Evolutionary conservation across 1,139 yeast species (phyloP), one percentile per base, ranked within the genome.

Genomic region (Martiniozyma asiatica): DNA sequence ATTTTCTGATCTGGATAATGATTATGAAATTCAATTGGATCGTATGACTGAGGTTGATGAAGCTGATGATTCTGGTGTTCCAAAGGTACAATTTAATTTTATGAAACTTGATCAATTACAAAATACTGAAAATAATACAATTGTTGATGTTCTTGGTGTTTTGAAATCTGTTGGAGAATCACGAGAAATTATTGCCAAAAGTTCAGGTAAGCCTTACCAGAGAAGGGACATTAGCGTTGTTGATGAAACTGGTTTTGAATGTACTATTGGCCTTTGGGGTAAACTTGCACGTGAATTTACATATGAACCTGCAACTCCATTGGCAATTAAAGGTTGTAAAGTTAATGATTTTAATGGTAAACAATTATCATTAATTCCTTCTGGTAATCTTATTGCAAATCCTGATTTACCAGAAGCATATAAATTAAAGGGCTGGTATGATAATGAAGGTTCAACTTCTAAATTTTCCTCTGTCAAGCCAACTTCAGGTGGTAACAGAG

Each of bases 401-500:
- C 98, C 98, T 2, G 96, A 87, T 48, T 69, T 81, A 14, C 77
- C 82, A 12, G 95, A 85, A 53, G 89, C 96, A 6, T 84, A 73
- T 52, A 67, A 71, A 33, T 66, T 92, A 43, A 82, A 84, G 54
- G 97, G 98, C 5, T 92, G 99, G 99, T 92, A 74, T 48, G 94
- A 84, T 48, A 69, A 76, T 30, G 73, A 71, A 43, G 96, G 95
- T 29, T 63, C 64, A 25, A 59, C 62, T 36, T 74, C 71, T 39
- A 58, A 55, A 24, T 84, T 79, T 59, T 70, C 72, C 44, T 59
- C 73, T n/a, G 56, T 80, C 51, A 74, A 71, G 47, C 69, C 65
- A 35, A 31, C 52, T 5, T 43, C 46, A 5, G 36, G 48, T 29
- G 52, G 10, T 53, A 43, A 45, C 20, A 46, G 55, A 14, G 53